Evolutionary conservation across 257 asterid species (phyloP).

Genomic region (Anisodus acutangulus): DNA sequence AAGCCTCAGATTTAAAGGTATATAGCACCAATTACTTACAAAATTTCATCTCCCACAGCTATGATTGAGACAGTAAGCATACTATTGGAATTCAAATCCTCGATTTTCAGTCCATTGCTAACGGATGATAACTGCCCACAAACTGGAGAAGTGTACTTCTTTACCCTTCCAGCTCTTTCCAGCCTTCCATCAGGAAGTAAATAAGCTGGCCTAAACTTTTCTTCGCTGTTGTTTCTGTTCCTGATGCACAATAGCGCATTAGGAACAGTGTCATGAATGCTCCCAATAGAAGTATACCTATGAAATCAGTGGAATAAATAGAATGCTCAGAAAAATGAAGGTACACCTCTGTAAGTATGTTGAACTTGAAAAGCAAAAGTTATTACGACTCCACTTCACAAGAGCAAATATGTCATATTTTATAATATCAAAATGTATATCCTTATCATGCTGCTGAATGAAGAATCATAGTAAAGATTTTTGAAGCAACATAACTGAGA

Average conservation of each 20-base stretch:
- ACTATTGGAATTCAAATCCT: slow-evolving; percentile 45
- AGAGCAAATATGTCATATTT: slow-evolving; percentile 9
- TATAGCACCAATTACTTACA: slow-evolving; percentile 60
- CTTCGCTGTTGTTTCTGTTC: slow-evolving; percentile 48
- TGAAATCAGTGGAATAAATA: slow-evolving; percentile 33
- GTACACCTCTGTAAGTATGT: background rate
- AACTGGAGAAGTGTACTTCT: slow-evolving; percentile 49
- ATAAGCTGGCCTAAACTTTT: slow-evolving; percentile 79
- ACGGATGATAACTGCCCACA: slow-evolving; percentile 43
- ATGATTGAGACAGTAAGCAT: slow-evolving; percentile 68
- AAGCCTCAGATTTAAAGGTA: slow-evolving; percentile 11
- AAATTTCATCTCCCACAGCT: slow-evolving; percentile 89
- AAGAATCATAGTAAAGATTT: background rate
- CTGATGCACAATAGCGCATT: slow-evolving; percentile 63
- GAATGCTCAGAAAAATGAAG: background rate
- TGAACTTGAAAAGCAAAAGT: background rate
- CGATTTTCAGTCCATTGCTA: slow-evolving; percentile 60
- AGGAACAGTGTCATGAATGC: slow-evolving; percentile 94
- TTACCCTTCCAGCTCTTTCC: slow-evolving; percentile 93
- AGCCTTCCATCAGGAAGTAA: slow-evolving; percentile 85
- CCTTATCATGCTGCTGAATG: slow-evolving; percentile 3
- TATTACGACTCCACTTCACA: background rate
- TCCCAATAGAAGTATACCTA: slow-evolving; percentile 96
- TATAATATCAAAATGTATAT: background rate
- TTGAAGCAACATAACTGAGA: background rate